These are phyloP conservation scores for Cytospora piceicola DNA, from an alignment of 2,329 filamentous ascomycete species.

Conservation along the genomic window DNA sequence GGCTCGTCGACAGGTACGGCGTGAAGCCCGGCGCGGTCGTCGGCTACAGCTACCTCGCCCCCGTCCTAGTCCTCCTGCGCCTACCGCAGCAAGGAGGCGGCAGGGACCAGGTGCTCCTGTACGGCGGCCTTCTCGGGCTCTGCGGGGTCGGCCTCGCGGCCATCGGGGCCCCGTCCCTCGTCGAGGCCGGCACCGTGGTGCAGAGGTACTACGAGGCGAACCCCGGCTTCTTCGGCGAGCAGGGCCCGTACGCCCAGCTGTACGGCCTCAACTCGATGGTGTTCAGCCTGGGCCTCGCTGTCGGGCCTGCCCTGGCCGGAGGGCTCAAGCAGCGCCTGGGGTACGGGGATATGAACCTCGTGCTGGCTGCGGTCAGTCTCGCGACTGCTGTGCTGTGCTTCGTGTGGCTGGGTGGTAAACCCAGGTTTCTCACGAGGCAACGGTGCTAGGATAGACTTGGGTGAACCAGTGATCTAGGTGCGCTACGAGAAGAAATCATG, in stretches of 20 bases:
- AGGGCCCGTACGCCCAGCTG: conserved; percentile 66
- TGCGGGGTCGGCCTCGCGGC: conserved; percentile 55
- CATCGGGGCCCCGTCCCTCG: conserved; percentile 58
- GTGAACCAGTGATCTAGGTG: neutral
- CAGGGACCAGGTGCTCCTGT: conserved; percentile 22
- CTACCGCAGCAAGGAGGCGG: conserved; percentile 24
- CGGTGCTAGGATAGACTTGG: neutral
- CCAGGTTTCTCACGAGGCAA: conserved; percentile 39
- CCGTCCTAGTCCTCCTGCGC: conserved; percentile 24
- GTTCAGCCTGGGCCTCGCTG: conserved; percentile 61
- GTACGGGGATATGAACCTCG: conserved; percentile 61
- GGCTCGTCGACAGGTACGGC: conserved; percentile 44
- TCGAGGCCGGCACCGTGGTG: conserved; percentile 60
- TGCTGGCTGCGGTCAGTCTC: conserved; percentile 50
- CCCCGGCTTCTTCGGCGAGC: conserved; percentile 55
- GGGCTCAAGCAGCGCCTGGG: conserved; percentile 54
- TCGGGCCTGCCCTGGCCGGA: conserved; percentile 63
- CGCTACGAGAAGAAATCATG: too few relatives aligned
- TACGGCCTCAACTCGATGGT: conserved; percentile 68
- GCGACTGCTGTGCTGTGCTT: conserved; percentile 49
- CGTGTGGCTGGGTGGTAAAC: conserved; percentile 51
- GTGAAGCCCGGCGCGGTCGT: conserved; percentile 39
- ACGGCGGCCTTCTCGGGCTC: conserved; percentile 22
- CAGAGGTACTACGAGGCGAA: conserved; percentile 60
- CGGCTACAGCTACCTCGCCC: conserved; percentile 34